phyloP scores from a whole-genome alignment of 1,284 basidiomycete genomes.

The Pisolithus thermaeus region DNA sequence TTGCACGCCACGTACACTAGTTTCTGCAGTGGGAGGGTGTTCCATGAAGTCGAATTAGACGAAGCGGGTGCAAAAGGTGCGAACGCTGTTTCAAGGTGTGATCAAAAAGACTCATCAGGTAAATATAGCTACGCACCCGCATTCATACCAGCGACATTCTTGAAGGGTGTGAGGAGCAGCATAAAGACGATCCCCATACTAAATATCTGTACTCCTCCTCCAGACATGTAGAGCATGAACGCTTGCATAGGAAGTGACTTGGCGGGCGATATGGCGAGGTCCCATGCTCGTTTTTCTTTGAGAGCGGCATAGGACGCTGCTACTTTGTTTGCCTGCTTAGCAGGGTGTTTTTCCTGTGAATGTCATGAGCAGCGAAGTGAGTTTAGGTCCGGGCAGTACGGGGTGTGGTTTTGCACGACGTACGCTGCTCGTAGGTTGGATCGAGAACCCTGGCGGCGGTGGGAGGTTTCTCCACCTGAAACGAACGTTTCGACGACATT shows the following conservation, averaged over 20 bases:
- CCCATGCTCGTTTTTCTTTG: conserved; percentile 83
- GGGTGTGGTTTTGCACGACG: conserved; percentile 3
- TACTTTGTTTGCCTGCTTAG: conserved; percentile 34
- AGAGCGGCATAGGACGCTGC: conserved; percentile 55
- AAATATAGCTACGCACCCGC: conserved; percentile 43
- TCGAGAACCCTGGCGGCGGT: conserved; percentile 57
- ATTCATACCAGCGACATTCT: conserved; percentile 73
- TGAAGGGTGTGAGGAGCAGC: conserved; percentile 78
- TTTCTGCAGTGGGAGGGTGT: conserved; percentile 60
- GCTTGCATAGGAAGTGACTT: conserved; percentile 91
- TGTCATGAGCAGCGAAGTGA: not conserved
- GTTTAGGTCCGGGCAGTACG: not conserved
- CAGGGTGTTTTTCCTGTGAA: conserved; percentile 35
- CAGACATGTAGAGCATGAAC: conserved; percentile 96
- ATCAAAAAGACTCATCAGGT: not conserved
- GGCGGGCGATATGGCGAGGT: conserved; percentile 76
- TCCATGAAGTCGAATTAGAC: conserved; percentile 42
- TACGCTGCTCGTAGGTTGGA: conserved; percentile 24
- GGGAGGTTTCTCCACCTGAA: conserved; percentile 55
- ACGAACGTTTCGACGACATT: not conserved
- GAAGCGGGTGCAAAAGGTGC: conserved; percentile 56
- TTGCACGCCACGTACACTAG: conserved; percentile 66
- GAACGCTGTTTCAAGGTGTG: conserved; percentile 43
- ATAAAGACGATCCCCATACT: conserved; percentile 92
- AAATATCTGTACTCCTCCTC: conserved; percentile 88